Base-by-base conservation (phyloP, 2,329 filamentous ascomycete genomes). In the Diaporthe citriasiana region DNA sequence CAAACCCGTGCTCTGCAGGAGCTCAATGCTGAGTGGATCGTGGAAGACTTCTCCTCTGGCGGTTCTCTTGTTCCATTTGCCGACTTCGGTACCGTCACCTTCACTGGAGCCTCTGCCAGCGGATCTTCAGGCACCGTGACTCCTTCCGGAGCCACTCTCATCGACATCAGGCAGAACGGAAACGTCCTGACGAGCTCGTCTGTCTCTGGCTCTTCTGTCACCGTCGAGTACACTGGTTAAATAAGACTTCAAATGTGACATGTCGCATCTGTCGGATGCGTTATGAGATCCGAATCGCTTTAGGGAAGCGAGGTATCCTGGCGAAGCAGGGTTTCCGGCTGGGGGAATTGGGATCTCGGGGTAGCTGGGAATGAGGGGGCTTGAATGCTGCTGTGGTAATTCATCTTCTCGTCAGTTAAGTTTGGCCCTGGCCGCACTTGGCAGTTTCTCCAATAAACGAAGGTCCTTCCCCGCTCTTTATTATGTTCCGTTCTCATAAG, bases 161-260 rank as follows among this genome's bases (percentile, higher is more conserved):
- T 92, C 15, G 90, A 90, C 81, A 81, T 93, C 79, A 82, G 89
- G 25, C 91, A 93, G 81, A 88, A 93, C 83, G 90, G 94, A 83
- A 90, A 85, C 56, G 85, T 94, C 47, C 92, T 78, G 38, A 81
- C 80, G 5, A 59, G 47, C 42, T 79, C 76, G 73, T 76, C 74
- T 12, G 74, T 76, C 8, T 72, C 75, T 12, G 74, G 76, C 65
- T 73, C 74, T 33, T 74, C 73, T 15, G 79, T 80, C 35, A 69
- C 75, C 6, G 78, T 78, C 73, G 55, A 70, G 2, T 92, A 91
- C 77, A 92, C 87, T 63, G 70, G 56, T 17, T 71, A 71, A 13
- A 19, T 7, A 12, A 45, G 35, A 13, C 17, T n/a, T n/a, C n/a
- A n/a, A n/a, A 27, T 1, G 19, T 27, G 6, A 10, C 40, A 30